Evolutionary conservation across 495 filamentous ascomycete genomes (phyloP), one percentile per base, ranked within the genome.

Genomic region (Lepraria neglecta): DNA sequence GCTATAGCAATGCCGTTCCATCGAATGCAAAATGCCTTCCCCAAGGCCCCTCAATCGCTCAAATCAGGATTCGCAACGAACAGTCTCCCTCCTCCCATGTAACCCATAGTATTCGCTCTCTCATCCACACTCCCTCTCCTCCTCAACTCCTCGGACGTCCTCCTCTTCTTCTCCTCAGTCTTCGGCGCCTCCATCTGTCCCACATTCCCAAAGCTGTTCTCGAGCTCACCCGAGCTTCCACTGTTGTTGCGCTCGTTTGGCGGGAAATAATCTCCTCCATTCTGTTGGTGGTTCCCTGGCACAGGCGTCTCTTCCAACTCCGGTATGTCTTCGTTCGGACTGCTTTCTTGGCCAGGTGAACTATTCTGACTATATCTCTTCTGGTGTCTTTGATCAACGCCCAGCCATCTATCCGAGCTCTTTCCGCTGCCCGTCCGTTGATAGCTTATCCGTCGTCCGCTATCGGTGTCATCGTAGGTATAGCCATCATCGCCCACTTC

Each of bases 31-130:
- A 52, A 38, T 3, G 33, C 12, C 7, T 24, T 24, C 24, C 24
- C 21, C 52, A 61, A 45, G n/a, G 19, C 35, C 21, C 47, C 28
- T 74, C 73, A 87, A 73, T 88, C 85, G 70, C 83, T 86, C 52
- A 80, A 69, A 71, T 98, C 94, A 27, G 94, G 94, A 72, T 98
- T 98, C 21, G 95, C 95, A 68, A 98, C 92, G 66, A 90, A 97
- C 59, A 98, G 75, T 58, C 91, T 82, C 21, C 86, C 89, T 3
- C 80, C 70, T 21, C 85, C 88, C 38, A 89, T 91, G 85, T 27
- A 58, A 6, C 59, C 59, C 64, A 96, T 91, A 5, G 85, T 86
- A 62, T 80, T 84, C 27, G 89, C 89, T 68, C 89, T 81, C 73
- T 97, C 94, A 71, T 98, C 95, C 55, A 98, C 91, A 71, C 94